Evolutionary conservation across 495 filamentous ascomycete genomes (phyloP).

Genomic region (Aeminium ludgeri): DNA sequence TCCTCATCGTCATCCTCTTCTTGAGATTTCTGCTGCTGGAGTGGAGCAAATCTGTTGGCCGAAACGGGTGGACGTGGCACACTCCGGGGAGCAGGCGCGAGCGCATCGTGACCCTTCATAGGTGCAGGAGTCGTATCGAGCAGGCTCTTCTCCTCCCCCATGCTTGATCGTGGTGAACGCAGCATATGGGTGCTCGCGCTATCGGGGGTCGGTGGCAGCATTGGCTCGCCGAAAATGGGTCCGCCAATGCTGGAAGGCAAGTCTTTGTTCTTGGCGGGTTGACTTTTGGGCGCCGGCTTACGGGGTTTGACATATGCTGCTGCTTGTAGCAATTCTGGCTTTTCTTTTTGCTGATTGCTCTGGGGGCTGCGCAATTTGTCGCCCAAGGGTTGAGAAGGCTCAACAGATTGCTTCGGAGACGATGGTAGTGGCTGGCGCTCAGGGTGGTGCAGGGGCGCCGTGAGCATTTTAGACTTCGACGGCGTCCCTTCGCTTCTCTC

Average conservation of each 20-base stretch:
- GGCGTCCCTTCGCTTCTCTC: slow-evolving; percentile 6
- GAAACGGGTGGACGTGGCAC: neutral
- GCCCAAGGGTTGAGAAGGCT: slow-evolving; percentile 5
- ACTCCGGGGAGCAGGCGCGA: slow-evolving; percentile 4
- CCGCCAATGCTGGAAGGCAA: slow-evolving; percentile 1
- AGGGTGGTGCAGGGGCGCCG: slow-evolving; percentile 4
- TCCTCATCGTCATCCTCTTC: slow-evolving; percentile 2
- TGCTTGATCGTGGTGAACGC: slow-evolving; percentile 10
- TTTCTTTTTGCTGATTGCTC: neutral
- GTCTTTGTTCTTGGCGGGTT: neutral
- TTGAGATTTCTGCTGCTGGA: too few relatives aligned
- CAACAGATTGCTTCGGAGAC: neutral
- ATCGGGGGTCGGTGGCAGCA: slow-evolving; percentile 15
- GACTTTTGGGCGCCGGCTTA: neutral
- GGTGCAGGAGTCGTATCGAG: slow-evolving; percentile 10
- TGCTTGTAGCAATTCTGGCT: neutral
- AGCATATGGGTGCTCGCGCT: slow-evolving; percentile 14
- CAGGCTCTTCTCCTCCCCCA: slow-evolving; percentile 7
- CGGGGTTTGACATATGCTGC: slow-evolving; percentile 2
- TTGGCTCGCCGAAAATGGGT: slow-evolving; percentile 9
- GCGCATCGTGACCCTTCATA: slow-evolving; percentile 7
- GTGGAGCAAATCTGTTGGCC: too few relatives aligned
- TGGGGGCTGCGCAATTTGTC: slow-evolving; percentile 3
- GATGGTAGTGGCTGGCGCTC: neutral
- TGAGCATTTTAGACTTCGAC: slow-evolving; percentile 11